Conservation (phyloP, 495 filamentous ascomycete species). For the Penicillium herquei region DNA sequence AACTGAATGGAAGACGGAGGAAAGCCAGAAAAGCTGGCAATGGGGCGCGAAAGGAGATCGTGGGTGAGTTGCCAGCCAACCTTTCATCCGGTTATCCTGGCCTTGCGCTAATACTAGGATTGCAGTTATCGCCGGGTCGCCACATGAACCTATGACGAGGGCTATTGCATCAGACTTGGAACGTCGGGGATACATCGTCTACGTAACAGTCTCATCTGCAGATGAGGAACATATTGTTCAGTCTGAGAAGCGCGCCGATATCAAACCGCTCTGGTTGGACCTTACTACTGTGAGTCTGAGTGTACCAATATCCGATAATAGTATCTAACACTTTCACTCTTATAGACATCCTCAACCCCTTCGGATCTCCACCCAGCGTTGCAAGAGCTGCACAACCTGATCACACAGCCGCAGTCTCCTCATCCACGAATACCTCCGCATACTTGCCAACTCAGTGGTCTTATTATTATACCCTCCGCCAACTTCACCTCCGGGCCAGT, state of each 20-base stretch:
- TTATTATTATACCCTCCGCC: conserved; percentile 67
- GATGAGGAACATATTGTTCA: conserved; percentile 83
- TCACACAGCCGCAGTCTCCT: conserved; percentile 69
- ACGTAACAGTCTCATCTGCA: conserved; percentile 71
- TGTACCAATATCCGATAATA: conserved; percentile 27
- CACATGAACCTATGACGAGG: conserved; percentile 74
- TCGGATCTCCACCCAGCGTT: conserved; percentile 53
- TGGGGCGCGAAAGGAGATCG: conserved; percentile 85
- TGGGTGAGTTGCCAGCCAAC: conserved; percentile 43
- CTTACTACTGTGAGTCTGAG: conserved; percentile 55
- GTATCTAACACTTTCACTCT: neutral
- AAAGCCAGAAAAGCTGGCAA: conserved; percentile 74
- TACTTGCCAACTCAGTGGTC: conserved; percentile 68
- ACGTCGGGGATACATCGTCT: conserved; percentile 90
- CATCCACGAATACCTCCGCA: conserved; percentile 70
- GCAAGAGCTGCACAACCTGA: conserved; percentile 54
- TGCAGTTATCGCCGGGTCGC: conserved; percentile 81
- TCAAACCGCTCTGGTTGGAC: conserved; percentile 79
- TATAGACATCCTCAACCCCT: conserved; percentile 44
- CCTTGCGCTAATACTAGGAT: conserved; percentile 49
- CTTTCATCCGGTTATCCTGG: conserved; percentile 11
- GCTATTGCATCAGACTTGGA: conserved; percentile 84
- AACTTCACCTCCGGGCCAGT: conserved; percentile 71
- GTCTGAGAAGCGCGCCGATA: conserved; percentile 71
- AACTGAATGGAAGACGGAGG: conserved; percentile 60